Evolutionary conservation across 2,329 filamentous ascomycete species (phyloP).

Genomic region (Diaporthe velutina): DNA sequence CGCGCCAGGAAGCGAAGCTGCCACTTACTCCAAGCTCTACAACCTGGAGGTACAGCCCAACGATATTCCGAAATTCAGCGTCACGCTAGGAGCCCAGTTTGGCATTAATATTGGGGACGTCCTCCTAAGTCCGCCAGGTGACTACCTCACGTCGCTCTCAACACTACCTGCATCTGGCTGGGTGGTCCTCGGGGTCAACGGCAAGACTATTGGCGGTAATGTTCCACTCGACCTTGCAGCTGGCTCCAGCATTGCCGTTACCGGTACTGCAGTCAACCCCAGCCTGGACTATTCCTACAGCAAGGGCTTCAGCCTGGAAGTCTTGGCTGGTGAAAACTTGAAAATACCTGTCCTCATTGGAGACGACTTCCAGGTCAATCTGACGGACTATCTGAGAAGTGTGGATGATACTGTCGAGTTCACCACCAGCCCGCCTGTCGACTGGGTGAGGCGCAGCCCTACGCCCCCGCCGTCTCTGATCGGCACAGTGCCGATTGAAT

Average conservation of each 20-base stretch:
- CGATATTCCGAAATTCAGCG: not conserved
- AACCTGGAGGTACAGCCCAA: not conserved
- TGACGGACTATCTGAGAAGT: not conserved
- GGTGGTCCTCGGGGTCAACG: not conserved
- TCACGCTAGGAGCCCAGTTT: constrained; percentile 5
- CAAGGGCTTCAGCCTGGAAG: constrained; percentile 1
- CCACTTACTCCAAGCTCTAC: not conserved
- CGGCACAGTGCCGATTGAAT: not conserved
- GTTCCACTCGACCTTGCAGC: constrained; percentile 9
- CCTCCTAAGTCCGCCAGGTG: constrained; percentile 1
- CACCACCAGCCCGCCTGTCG: constrained; percentile 5
- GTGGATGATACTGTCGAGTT: not conserved
- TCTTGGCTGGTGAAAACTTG: not conserved
- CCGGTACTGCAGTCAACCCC: not conserved
- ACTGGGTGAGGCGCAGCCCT: not conserved
- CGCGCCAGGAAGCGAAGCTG: not conserved
- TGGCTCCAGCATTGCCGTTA: not conserved
- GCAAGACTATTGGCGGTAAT: not conserved
- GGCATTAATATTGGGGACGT: not conserved
- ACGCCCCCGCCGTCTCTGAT: not conserved
- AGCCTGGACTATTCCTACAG: constrained; percentile 6
- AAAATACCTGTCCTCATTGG: constrained; percentile 5
- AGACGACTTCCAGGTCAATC: constrained; percentile 5
- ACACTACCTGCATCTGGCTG: not conserved
- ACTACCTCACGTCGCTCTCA: not conserved